Evolutionary conservation across 2,329 filamentous ascomycete genomes (phyloP), one percentile per base, ranked within the genome.

Genomic region (Sporothrix sp.): DNA sequence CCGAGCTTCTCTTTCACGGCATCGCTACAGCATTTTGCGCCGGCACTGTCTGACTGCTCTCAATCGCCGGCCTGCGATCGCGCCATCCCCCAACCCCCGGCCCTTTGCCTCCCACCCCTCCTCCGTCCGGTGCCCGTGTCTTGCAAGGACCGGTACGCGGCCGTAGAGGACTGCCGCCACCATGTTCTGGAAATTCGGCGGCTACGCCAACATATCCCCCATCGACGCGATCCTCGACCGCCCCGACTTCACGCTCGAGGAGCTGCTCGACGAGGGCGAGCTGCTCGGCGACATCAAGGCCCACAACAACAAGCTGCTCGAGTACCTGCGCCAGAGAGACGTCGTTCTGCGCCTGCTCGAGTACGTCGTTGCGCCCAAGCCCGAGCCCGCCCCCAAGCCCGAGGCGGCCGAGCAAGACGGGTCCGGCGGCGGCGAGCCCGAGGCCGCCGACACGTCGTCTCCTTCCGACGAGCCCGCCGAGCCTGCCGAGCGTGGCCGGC

Each of bases 141-240:
- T 25, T 8, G 2, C 33, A 45, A 48, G 30, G 27, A 33, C 46
- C 51, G 46, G 33, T 45, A 45, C 40, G 35, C 35, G 30, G 51
- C 30, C 51, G 46, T 35, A 27, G 32, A 49, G 42, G 46, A 50
- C 16, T 13, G 16, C 25, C 25, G n/a, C 38, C 13, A 39, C 43
- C 43, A 98, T 98, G 93, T 98, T 98, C 72, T 98, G 93, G 93
- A 85, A 91, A 72, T 98, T 97, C 78, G 91, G 93, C 78, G 89
- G 89, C 65, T 97, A 97, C 78, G 87, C 90, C 76, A 95, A 88
- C 77, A 85, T 95, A 71, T 96, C 91, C 62, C 85, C 90, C 65
- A 88, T 98, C 69, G 93, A 97, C 70, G 89, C 84, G 60, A 87
- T 98, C 63, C 88, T 98, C 66, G 93, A 98, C 66, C 95, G 95